Conservation (phyloP, 768 basidiomycete species). For the Mycena vitilis region DNA sequence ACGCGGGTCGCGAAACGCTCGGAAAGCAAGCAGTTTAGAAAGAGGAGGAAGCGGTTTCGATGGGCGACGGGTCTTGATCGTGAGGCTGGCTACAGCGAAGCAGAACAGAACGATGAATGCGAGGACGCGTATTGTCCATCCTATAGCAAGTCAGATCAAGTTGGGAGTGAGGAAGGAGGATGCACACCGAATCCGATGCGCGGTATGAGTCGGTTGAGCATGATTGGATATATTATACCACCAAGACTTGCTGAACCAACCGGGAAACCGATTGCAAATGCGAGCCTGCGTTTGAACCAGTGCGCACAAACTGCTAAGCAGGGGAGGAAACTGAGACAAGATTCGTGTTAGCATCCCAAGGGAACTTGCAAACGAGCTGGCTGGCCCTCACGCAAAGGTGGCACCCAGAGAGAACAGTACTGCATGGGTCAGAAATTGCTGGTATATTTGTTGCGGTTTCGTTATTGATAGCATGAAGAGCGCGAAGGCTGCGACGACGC, state of each 20-base stretch:
- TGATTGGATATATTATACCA: constrained; percentile 46
- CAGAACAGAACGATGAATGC: constrained; percentile 41
- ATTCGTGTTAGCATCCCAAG: background rate
- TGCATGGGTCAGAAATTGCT: constrained; percentile 44
- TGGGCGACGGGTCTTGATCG: constrained; percentile 41
- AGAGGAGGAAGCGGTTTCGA: constrained; percentile 38
- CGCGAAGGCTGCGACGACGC: constrained; percentile 37
- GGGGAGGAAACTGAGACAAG: constrained; percentile 45
- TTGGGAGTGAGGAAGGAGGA: too few relatives aligned
- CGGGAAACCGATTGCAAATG: constrained; percentile 49
- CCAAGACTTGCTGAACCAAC: constrained; percentile 47
- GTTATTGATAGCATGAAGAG: constrained; percentile 43
- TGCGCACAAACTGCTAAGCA: constrained; percentile 48
- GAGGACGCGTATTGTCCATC: constrained; percentile 44
- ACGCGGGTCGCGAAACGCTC: constrained; percentile 38
- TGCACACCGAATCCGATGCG: constrained; percentile 39
- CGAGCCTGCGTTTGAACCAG: constrained; percentile 46
- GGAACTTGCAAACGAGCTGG: background rate
- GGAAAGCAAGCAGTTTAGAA: constrained; percentile 38
- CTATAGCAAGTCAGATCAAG: constrained; percentile 23
- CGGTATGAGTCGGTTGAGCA: constrained; percentile 36
- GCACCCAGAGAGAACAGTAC: constrained; percentile 39
- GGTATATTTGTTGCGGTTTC: constrained; percentile 42
- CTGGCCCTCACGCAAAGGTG: constrained; percentile 33
- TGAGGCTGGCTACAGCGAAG: constrained; percentile 37